Evolutionary conservation across 2,329 filamentous ascomycete genomes (phyloP), one percentile per base, ranked within the genome.

Genomic region (Coccinonectria pachysandricola): DNA sequence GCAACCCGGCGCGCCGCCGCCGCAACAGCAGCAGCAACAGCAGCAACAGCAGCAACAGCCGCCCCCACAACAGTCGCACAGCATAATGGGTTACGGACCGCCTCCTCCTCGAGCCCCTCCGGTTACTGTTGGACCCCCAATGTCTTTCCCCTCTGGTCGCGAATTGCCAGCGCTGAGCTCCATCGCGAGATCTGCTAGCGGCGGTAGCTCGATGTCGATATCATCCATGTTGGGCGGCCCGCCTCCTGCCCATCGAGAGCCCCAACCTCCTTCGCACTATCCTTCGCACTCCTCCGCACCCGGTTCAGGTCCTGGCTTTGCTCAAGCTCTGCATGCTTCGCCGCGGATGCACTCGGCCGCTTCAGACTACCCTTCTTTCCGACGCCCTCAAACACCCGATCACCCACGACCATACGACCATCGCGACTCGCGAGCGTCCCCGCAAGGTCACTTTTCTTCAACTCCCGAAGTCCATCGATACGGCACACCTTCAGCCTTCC

Each of bases 371-470:
- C 60, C 58, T 26, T 64, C 68, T 5, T 79, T 70, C 49, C 66
- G 77, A 35, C 65, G 79, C 34, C 79, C 79, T 3, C 75, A 81
- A 31, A 85, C 79, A 0, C 80, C 80, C n/a, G 79, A 85, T 22
- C 74, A 76, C 34, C 61, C 66, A 23, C 65, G 71, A 42, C 57
- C 59, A 29, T 71, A 73, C 55, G 62, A 62, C 35, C 57, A 54
- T n/a, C n/a, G n/a, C n/a, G n/a, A n/a, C n/a, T n/a, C n/a, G 19
- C 56, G 67, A 43, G 57, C 55, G 13, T 71, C 69, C 9, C 66
- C 67, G 5, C 57, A 65, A 39, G 57, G 56, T 28, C 50, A 60
- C n/a, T n/a, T n/a, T 19, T 70, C 69, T 36, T 59, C 71, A 3
- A 75, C 71, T 0, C 72, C 71, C 14, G 73, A 75, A 37, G 48